phyloP scores from a whole-genome alignment of 108 stramenopile species.

The Pseudonitzschia multistriata region DNA sequence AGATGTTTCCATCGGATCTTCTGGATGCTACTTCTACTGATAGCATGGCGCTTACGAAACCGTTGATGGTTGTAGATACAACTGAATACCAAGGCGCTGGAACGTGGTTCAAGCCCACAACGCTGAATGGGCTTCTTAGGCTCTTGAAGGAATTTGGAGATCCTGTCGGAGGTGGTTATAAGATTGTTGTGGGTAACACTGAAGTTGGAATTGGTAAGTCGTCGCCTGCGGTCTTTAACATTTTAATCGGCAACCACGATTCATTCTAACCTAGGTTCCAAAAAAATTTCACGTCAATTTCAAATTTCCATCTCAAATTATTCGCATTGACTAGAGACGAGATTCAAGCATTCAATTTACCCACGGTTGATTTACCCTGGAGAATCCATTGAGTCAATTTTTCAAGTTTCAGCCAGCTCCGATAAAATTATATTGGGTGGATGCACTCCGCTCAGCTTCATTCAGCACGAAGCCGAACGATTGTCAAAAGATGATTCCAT shows the following conservation, averaged over 20 bases:
- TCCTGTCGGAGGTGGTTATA: constrained; percentile 50
- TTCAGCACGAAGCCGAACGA: constrained; percentile 60
- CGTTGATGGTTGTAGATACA: constrained; percentile 64
- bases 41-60: constrained; percentile 37
- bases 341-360: constrained; percentile 79
- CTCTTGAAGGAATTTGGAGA: constrained; percentile 69
- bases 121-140: constrained; percentile 67
- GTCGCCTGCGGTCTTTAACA: neutral
- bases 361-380: constrained; percentile 68
- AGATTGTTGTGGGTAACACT: constrained; percentile 93
- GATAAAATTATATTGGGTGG: constrained; percentile 55
- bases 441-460: constrained; percentile 62
- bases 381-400: constrained; percentile 51
- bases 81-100: constrained; percentile 66
- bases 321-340: constrained; percentile 44
- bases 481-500: constrained; percentile 16
- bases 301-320: neutral
- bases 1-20: constrained; percentile 72
- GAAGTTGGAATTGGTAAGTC: constrained; percentile 85
- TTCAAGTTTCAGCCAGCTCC: constrained; percentile 37
- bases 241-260: neutral
- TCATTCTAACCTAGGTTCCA: neutral
- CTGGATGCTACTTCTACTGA: constrained; percentile 24
- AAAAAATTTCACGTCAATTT: neutral
- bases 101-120: constrained; percentile 88